Conservation (phyloP, 768 basidiomycete genomes). For the Mycena alexandri region DNA sequence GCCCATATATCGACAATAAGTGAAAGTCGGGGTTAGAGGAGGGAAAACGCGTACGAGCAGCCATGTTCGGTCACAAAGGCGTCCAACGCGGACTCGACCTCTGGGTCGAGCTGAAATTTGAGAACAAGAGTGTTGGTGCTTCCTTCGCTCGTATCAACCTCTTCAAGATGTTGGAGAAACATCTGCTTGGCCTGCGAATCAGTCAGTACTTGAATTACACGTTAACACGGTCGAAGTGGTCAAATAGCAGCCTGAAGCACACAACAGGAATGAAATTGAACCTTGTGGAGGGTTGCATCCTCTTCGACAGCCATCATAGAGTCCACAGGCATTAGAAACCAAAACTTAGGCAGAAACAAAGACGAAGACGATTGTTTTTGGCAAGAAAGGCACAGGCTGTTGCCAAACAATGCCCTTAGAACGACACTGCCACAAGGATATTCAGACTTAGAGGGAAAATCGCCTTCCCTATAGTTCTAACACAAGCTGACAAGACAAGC, state of each 20-base stretch:
- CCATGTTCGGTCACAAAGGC: constrained; percentile 15
- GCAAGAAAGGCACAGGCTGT: no score
- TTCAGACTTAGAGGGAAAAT: no score
- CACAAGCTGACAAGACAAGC: no score
- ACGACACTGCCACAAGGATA: no score
- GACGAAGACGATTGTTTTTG: no score
- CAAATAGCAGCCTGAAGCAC: background rate
- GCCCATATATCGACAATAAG: background rate
- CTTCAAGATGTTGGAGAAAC: constrained; percentile 21
- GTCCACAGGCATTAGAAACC: no score
- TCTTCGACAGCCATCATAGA: background rate
- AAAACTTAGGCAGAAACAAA: no score
- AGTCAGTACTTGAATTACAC: background rate
- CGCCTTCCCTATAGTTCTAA: no score
- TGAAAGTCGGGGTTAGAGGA: background rate
- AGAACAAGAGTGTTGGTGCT: constrained; percentile 2
- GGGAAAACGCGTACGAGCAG: constrained; percentile 12
- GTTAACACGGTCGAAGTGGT: background rate
- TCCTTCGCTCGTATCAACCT: constrained; percentile 21
- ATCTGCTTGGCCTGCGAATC: constrained; percentile 21
- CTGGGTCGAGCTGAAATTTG: constrained; percentile 12
- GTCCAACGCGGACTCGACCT: constrained; percentile 9
- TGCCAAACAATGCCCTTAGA: no score
- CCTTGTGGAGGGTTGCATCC: constrained; percentile 24
- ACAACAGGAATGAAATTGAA: background rate